Base-by-base conservation (phyloP, 805 yeast genomes). In the Saturnispora serradocipensis region DNA sequence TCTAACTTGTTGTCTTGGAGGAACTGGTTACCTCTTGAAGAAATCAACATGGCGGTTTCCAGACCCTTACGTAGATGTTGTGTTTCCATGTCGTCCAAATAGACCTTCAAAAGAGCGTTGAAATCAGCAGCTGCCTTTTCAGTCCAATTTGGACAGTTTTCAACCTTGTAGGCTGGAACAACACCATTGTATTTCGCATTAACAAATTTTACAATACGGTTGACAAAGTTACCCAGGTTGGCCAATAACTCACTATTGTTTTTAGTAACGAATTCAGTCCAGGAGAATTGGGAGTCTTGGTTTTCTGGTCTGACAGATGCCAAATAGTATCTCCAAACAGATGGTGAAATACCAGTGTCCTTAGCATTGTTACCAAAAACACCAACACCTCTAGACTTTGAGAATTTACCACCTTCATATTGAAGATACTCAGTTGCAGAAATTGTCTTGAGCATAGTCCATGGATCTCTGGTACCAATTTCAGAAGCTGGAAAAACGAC, bases 281-380 rank as follows among this genome's bases (percentile, higher is more conserved):
- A 93, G 4, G 98, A 89, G 72, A 93, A 93, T 67, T 91, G 97
- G 24, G 99, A 84, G 69, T 93, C 99, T 46, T 95, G 82, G 43
- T 89, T 75, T 74, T 93, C 99, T 32, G 99, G 99, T 68, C 99
- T 82, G 34, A 90, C 81, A 44, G 89, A 79, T 3, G 96, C 85
- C 67, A 93, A 76, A 70, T 93, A 93, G 71, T 91, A 93, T 77
- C 99, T 83, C 99, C 99, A 93, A 40, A 93, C 97, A 43, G 96
- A 85, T 44, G 97, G 82, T 3, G 95, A 74, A 34, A 93, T 69
- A 39, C 97, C 97, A 36, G 95, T 87, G 36, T 87, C 97, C 70
- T 88, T 81, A 42, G 98, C 99, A 64, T 88, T 90, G 72, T 91
- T 91, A 65, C 99, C 99, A 65, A 93, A 93, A 43, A 93, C 99